Conservation (phyloP, 306 rosid species). For the Betula pendula region DNA sequence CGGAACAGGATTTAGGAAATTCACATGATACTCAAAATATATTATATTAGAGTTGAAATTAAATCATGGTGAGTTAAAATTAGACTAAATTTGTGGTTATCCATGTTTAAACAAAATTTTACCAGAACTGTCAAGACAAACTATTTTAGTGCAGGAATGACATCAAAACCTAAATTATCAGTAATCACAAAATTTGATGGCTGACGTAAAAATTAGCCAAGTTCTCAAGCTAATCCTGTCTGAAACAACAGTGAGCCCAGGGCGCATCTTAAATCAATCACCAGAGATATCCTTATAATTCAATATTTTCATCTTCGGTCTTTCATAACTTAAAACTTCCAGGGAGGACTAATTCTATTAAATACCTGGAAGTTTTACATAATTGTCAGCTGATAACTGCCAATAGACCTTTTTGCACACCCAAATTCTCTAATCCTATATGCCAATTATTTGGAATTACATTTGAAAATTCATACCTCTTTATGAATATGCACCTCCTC, state of each 20-base stretch:
- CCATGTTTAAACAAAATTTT: not conserved
- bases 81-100: not conserved
- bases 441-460: conserved; percentile 8
- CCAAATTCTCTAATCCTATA: conserved; percentile 3
- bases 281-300: not conserved
- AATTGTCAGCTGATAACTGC: conserved; percentile 17
- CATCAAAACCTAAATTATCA: not conserved
- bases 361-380: not conserved
- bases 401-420: conserved; percentile 5
- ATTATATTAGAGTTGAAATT: not conserved
- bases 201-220: not conserved
- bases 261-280: not conserved
- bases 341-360: not conserved
- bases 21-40: not conserved
- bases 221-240: not conserved
- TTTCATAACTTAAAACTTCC: not conserved
- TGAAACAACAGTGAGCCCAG: not conserved
- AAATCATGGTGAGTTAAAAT: not conserved
- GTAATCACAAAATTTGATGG: not conserved
- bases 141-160: conserved; percentile 3
- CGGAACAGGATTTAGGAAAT: not conserved
- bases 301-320: not conserved
- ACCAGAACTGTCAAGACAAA: not conserved
- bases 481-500: conserved; percentile 68
- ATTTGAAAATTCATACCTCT: conserved; percentile 57